A percentile compares a stretch with the other conserved stretches of the same genome.
These are phyloP conservation scores for Aspergillus cejpii DNA, from an alignment of 2,329 filamentous ascomycete species.

Conservation along the genomic window DNA sequence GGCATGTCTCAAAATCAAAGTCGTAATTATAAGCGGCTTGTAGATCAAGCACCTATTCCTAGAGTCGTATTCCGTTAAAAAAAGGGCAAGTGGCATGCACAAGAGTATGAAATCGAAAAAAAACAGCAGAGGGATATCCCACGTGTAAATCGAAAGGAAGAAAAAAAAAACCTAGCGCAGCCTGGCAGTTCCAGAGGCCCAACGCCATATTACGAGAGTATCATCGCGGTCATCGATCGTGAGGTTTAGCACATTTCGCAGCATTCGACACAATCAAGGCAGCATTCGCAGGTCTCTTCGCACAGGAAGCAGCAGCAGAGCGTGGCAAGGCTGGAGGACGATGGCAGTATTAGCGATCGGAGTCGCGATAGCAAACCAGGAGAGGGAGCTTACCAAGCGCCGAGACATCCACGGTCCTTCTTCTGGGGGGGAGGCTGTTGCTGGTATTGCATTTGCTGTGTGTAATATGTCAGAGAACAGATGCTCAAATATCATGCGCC, in stretches of 20 bases:
- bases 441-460: slow-evolving; percentile 44
- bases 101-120: background rate
- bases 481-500: background rate
- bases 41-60: background rate
- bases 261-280: slow-evolving; percentile 55
- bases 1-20: background rate
- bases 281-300: slow-evolving; percentile 59
- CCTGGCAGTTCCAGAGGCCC: slow-evolving; percentile 8
- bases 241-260: slow-evolving; percentile 34
- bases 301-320: slow-evolving; percentile 60
- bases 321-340: slow-evolving; percentile 42
- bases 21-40: background rate
- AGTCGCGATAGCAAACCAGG: background rate
- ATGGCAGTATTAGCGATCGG: slow-evolving; percentile 8
- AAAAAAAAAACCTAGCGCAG: background rate
- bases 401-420: slow-evolving; percentile 48
- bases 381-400: slow-evolving; percentile 40
- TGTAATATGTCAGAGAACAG: slow-evolving; percentile 3
- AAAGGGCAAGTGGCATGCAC: background rate
- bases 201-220: slow-evolving; percentile 16
- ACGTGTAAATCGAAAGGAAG: background rate
- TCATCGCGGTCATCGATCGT: slow-evolving; percentile 21
- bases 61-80: background rate
- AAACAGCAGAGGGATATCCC: background rate
- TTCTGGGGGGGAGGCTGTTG: slow-evolving; percentile 44